Percentiles rank a stretch among this genome's conserved stretches.
phyloP scores from a whole-genome alignment of 192 early-diverging fungal genomes.

The Backusella parvicylindrica region DNA sequence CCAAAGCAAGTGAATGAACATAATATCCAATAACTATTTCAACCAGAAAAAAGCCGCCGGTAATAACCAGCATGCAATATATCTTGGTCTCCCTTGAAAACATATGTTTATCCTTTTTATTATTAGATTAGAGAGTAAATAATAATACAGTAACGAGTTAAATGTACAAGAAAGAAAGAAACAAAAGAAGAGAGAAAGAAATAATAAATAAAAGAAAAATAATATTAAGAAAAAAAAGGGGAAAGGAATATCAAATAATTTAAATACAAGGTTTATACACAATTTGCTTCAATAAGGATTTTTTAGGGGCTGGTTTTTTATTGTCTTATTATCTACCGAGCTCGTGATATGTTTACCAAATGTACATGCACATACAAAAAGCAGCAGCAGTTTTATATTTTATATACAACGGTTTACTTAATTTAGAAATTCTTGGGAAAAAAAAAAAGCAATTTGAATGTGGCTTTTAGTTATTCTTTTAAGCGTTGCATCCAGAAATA shows the following conservation, averaged over 20 bases:
- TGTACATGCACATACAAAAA: not conserved
- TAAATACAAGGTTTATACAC: not conserved
- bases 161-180: not conserved
- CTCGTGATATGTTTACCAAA: not conserved
- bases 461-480: not conserved
- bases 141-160: not conserved
- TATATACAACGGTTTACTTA: not conserved
- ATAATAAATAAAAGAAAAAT: not conserved
- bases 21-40: slow-evolving; percentile 80
- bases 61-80: slow-evolving; percentile 48
- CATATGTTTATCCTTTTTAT: not conserved
- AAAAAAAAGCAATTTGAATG: not conserved
- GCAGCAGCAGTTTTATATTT: not conserved
- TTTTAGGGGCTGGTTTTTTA: not conserved
- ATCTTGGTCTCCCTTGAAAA: slow-evolving; percentile 3
- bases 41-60: slow-evolving; percentile 68
- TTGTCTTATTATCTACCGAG: not conserved
- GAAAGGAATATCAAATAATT: not conserved
- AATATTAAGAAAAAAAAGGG: not conserved
- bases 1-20: slow-evolving; percentile 73
- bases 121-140: not conserved
- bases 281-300: not conserved
- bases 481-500: not conserved
- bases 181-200: not conserved
- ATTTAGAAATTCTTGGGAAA: not conserved